Evolutionary conservation across 192 early-diverging fungal species (phyloP).

Genomic region (Backusella australiensis): DNA sequence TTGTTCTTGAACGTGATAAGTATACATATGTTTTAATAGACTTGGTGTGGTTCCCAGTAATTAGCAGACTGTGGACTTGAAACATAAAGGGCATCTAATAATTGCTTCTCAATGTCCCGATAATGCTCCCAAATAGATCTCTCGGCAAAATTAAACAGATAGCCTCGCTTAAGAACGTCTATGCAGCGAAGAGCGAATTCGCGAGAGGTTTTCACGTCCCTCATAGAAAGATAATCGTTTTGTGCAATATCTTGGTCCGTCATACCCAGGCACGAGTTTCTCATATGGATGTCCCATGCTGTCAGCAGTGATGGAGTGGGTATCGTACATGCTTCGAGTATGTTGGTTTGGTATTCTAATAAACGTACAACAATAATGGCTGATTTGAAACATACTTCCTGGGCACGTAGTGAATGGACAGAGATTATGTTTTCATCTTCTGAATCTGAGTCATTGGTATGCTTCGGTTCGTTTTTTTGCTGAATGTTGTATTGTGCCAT

Average conservation of each 20-base stretch:
- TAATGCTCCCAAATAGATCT: slow-evolving; percentile 20
- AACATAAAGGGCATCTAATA: not conserved
- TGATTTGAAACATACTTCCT: slow-evolving; percentile 11
- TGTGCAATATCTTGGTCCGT: not conserved
- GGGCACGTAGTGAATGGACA: slow-evolving; percentile 16
- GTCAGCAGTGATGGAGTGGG: not conserved
- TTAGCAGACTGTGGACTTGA: not conserved
- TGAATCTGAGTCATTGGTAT: not conserved
- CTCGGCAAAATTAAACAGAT: slow-evolving; percentile 20
- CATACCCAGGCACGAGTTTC: slow-evolving; percentile 20
- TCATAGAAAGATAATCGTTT: not conserved
- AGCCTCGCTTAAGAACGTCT: slow-evolving; percentile 9
- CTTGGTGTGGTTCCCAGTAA: not conserved
- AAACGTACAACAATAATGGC: slow-evolving; percentile 19
- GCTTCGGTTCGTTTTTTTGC: not conserved
- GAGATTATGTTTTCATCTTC: not conserved
- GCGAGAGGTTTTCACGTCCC: not conserved
- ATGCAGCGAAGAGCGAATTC: slow-evolving; percentile 19
- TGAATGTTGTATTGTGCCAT: not conserved
- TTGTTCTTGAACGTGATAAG: not conserved
- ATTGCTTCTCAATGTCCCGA: slow-evolving; percentile 18
- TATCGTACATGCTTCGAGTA: slow-evolving; percentile 12
- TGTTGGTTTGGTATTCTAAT: slow-evolving; percentile 13
- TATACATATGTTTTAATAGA: not conserved
- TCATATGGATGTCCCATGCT: slow-evolving; percentile 23